Conservation (phyloP, 805 yeast species). For the Saccharomycopsis capsularis region DNA sequence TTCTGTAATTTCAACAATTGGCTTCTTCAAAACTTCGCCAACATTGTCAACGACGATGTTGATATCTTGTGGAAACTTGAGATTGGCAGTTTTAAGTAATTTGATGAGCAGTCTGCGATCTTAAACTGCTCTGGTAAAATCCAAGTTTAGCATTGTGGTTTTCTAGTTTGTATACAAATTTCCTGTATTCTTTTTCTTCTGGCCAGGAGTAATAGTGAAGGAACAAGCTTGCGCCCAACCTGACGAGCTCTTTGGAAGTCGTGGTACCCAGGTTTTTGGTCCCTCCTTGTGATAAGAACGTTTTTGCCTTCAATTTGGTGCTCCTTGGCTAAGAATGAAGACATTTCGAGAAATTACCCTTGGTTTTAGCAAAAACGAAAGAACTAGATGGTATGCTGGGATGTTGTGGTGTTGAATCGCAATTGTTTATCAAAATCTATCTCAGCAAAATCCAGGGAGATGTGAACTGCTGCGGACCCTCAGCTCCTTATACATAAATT, state of each 20-base stretch:
- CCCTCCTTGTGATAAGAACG: constrained; percentile 54
- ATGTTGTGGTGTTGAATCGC: too few species aligned
- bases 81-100: constrained; percentile 41
- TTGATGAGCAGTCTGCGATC: constrained; percentile 35
- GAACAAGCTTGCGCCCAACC: constrained; percentile 44
- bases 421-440: too few species aligned
- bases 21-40: constrained; percentile 61
- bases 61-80: constrained; percentile 38
- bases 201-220: constrained; percentile 47
- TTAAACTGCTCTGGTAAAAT: constrained; percentile 38
- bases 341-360: background rate
- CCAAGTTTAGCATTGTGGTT: constrained; percentile 34
- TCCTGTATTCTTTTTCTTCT: constrained; percentile 30
- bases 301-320: constrained; percentile 35
- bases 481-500: too few species aligned
- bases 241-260: constrained; percentile 49
- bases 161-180: constrained; percentile 28
- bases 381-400: too few species aligned
- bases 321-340: constrained; percentile 1
- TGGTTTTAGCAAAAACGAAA: too few species aligned
- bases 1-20: constrained; percentile 43
- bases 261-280: constrained; percentile 53
- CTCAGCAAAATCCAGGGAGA: too few species aligned
- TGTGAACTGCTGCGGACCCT: too few species aligned
- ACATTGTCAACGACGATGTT: constrained; percentile 64